Conservation (phyloP, 2,329 filamentous ascomycete species). For the Pseudogymnoascus destructans region DNA sequence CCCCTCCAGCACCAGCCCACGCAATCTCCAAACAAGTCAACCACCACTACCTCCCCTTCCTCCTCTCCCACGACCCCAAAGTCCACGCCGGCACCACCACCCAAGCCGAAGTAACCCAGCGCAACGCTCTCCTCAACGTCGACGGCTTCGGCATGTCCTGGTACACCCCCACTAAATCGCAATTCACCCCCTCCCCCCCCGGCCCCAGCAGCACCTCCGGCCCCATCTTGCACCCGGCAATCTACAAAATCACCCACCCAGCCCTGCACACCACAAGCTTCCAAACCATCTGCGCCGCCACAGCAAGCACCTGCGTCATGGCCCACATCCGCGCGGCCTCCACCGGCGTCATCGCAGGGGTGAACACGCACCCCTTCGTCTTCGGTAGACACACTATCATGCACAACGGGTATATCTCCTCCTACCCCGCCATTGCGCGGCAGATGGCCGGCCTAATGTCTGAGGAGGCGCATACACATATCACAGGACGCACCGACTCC, state of each 20-base stretch:
- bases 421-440: slow-evolving; percentile 35
- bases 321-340: slow-evolving; percentile 40
- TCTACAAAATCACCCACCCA: slow-evolving; percentile 39
- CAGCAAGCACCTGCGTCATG: slow-evolving; percentile 35
- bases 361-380: slow-evolving; percentile 42
- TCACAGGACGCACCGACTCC: slow-evolving; percentile 39
- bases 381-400: slow-evolving; percentile 42
- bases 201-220: slow-evolving; percentile 21
- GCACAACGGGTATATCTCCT: slow-evolving; percentile 40
- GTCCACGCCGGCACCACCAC: slow-evolving; percentile 26
- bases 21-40: slow-evolving; percentile 33
- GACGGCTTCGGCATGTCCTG: slow-evolving; percentile 42
- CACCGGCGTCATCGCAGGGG: slow-evolving; percentile 33
- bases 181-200: slow-evolving; percentile 21
- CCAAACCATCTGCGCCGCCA: slow-evolving; percentile 37
- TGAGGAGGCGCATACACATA: slow-evolving; percentile 34
- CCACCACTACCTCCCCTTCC: slow-evolving; percentile 39
- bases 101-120: slow-evolving; percentile 33
- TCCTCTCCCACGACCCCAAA: slow-evolving; percentile 34
- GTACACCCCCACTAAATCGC: slow-evolving; percentile 34
- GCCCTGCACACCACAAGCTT: slow-evolving; percentile 42
- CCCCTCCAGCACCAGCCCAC: slow-evolving; percentile 26
- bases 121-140: slow-evolving; percentile 41
- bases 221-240: slow-evolving; percentile 31
- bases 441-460: slow-evolving; percentile 32